Conservation (phyloP, 2,329 filamentous ascomycete species). For the Hypoxylon sp. region DNA sequence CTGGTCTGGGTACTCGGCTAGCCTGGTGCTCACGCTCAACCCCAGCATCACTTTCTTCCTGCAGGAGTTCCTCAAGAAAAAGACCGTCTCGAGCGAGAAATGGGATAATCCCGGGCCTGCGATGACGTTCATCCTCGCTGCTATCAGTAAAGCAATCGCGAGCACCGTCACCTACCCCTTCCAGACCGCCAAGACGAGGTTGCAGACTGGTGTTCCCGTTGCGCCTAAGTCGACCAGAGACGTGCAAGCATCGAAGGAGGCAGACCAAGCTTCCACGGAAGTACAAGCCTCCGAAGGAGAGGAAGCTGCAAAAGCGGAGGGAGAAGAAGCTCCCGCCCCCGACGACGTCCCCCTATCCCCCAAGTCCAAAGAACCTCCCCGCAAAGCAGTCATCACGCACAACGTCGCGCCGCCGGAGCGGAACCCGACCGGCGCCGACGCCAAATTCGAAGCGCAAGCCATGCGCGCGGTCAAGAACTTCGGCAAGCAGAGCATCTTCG, state of each 20-base stretch:
- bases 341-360: conserved; percentile 24
- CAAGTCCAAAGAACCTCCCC: conserved; percentile 9
- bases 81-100: conserved; percentile 66
- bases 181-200: conserved; percentile 84
- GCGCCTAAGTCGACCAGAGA: conserved; percentile 5
- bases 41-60: conserved; percentile 89
- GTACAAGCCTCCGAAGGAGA: conserved; percentile 25
- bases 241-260: conserved; percentile 1
- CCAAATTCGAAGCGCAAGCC: conserved; percentile 53
- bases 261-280: conserved; percentile 17
- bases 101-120: conserved; percentile 52
- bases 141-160: conserved; percentile 82
- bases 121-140: conserved; percentile 70
- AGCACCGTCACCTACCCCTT: conserved; percentile 87
- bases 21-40: conserved; percentile 84
- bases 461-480: conserved; percentile 49
- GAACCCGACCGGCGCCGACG: conserved; percentile 48
- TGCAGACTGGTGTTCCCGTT: conserved; percentile 71
- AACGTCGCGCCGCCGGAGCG: conserved; percentile 35
- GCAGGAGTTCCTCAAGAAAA: conserved; percentile 77
- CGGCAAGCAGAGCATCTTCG: conserved; percentile 70
- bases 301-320: conserved; percentile 26
- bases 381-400: background rate
- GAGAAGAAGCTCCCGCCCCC: background rate
- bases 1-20: conserved; percentile 90